Evolutionary conservation across 2,329 filamentous ascomycete species (phyloP).

Genomic region (Lithohypha guttulata): DNA sequence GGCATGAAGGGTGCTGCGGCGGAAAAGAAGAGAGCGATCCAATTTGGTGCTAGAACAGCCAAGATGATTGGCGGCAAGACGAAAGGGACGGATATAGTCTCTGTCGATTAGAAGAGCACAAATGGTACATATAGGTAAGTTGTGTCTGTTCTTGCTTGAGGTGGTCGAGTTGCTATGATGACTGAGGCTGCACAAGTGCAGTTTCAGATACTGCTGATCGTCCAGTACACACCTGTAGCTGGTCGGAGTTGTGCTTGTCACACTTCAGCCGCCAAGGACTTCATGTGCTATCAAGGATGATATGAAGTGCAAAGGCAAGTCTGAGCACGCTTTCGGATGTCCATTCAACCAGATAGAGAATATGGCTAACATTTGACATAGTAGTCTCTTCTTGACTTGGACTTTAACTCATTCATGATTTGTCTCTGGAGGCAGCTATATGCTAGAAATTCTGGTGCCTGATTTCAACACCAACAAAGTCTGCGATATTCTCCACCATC

Average conservation of each 20-base stretch:
- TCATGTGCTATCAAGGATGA: too few species aligned
- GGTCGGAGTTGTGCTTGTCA: slow-evolving; percentile 24
- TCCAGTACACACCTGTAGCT: slow-evolving; percentile 25
- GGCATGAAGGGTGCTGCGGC: slow-evolving; percentile 59
- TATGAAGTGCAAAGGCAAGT: slow-evolving; percentile 26
- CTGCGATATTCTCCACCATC: not conserved
- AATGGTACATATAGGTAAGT: not conserved
- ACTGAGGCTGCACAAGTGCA: slow-evolving; percentile 10
- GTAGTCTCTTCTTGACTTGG: too few species aligned
- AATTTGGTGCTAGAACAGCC: slow-evolving; percentile 71
- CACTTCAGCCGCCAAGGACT: slow-evolving; percentile 10
- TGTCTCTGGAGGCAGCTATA: too few species aligned
- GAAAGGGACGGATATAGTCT: slow-evolving; percentile 54
- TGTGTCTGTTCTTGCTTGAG: not conserved
- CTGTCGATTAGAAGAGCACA: not conserved
- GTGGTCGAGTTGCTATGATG: slow-evolving; percentile 18
- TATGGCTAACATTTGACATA: too few species aligned
- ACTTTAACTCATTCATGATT: too few species aligned
- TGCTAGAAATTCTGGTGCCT: slow-evolving; percentile 2
- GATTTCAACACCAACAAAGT: too few species aligned
- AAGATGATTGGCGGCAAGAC: slow-evolving; percentile 61
- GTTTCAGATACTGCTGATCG: slow-evolving; percentile 63
- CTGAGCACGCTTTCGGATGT: slow-evolving; percentile 18
- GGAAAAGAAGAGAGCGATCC: slow-evolving; percentile 91
- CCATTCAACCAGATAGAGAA: too few species aligned